These are phyloP conservation scores for Suhomyces sp. DNA, from an alignment of 805 yeast genomes.

Conservation along the genomic window DNA sequence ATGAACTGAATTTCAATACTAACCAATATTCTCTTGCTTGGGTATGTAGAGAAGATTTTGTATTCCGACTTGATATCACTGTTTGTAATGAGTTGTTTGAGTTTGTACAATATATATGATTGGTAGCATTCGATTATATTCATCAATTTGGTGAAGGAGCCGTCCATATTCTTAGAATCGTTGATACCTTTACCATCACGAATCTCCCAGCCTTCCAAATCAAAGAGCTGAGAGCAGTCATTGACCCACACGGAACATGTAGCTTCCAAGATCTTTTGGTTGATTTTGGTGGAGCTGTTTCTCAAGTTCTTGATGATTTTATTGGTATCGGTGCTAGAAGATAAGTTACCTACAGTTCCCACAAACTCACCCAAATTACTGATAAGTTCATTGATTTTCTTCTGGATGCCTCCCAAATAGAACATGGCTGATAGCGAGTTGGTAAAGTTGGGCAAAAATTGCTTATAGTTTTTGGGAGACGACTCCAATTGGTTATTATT, in stretches of 20 bases:
- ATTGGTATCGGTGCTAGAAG: constrained; percentile 35
- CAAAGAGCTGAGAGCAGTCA: constrained; percentile 44
- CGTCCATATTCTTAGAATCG: constrained; percentile 5
- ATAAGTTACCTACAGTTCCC: constrained; percentile 31
- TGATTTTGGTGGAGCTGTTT: constrained; percentile 28
- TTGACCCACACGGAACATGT: constrained; percentile 44
- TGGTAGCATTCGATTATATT: constrained; percentile 37
- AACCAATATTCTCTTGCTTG: constrained; percentile 39
- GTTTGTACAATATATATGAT: constrained; percentile 29
- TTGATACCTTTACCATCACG: background rate
- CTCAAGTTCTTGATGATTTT: constrained; percentile 34
- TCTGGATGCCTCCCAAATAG: constrained; percentile 29
- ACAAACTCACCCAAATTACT: constrained; percentile 31
- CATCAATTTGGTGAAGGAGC: constrained; percentile 33
- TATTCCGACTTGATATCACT: constrained; percentile 16
- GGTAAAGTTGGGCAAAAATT: constrained; percentile 38
- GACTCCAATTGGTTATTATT: constrained; percentile 34
- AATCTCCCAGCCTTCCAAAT: constrained; percentile 41
- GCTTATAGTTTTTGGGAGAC: constrained; percentile 32
- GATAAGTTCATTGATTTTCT: constrained; percentile 26
- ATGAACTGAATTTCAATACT: constrained; percentile 45
- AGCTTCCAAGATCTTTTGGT: constrained; percentile 41
- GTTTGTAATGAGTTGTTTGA: constrained; percentile 26
- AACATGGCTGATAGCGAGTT: constrained; percentile 41
- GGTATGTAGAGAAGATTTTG: constrained; percentile 34